Base-by-base conservation (phyloP, 768 basidiomycete species). In the Termitomyces sp. region DNA sequence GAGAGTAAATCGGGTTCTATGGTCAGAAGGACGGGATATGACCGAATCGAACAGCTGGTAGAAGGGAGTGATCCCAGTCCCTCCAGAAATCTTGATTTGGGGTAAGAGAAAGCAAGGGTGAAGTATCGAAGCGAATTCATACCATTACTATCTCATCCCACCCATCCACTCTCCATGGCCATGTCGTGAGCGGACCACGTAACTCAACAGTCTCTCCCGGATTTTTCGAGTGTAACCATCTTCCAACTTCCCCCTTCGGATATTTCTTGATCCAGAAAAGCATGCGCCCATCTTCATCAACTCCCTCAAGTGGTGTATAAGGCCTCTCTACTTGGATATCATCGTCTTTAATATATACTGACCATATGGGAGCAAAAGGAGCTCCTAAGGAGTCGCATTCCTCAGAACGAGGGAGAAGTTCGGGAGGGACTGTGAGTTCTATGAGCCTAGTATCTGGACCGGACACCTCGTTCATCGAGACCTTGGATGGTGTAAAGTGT, bases 101-200 rank as follows among this genome's bases (percentile, higher is more conserved):
- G 28, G 13, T 50, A 9, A 12, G 36, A 35, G 41, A 49, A 23
- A 51, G 33, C 10, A 18, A 50, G 23, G 13, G n/a, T 30, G 7
- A 57, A 14, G 13, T 35, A 28, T 46, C 32, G 7, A 43, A 49
- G 18, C 51, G 50, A 8, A 35, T 36, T 18, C 79, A 46, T 68
- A 87, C 92, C 88, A 94, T 84, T 16, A 94, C 74, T 51, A 94
- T 71, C 60, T 94, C 86, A 66, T 94, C 92, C 88, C 88, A 93
- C 4, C 59, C 66, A 58, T 75, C 72, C 14, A 79, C 75, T 38
- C 74, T 76, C 71, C 82, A 81, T 26, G 75, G 70, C 86, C 87
- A 91, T 1, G 89, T 92, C 63, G 73, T 77, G 28, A 91, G 67
- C 5, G 92, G 91, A 0, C 90, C 91, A 16, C 92, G 84, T 7